Conservation (phyloP, 2,329 filamentous ascomycete genomes). For the Capronia epimyces region DNA sequence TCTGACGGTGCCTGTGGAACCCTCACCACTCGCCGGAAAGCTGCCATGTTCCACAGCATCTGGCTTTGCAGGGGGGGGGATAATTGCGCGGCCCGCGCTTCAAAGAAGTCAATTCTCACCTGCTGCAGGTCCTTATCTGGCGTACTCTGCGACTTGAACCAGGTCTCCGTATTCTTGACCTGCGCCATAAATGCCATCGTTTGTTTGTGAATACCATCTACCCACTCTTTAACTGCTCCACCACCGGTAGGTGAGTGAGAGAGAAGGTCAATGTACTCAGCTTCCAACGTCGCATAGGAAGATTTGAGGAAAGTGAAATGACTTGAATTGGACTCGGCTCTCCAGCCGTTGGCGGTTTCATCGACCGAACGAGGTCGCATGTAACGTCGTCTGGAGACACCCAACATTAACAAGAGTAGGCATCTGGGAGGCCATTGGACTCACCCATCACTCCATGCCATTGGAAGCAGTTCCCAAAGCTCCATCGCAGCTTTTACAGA, state of each 20-base stretch:
- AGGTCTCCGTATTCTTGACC: slow-evolving; percentile 11
- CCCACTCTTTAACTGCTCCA: slow-evolving; percentile 11
- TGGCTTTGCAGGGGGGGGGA: slow-evolving; percentile 34
- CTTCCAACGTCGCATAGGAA: slow-evolving; percentile 15
- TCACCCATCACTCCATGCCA: slow-evolving; percentile 20
- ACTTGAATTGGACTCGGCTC: neutral
- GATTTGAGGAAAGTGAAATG: slow-evolving; percentile 21
- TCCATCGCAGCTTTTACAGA: neutral
- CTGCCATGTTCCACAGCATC: slow-evolving; percentile 36
- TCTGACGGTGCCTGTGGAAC: slow-evolving; percentile 32
- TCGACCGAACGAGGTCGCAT: slow-evolving; percentile 9
- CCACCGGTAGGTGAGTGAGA: neutral
- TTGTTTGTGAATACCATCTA: slow-evolving; percentile 6
- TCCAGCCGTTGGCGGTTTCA: slow-evolving; percentile 10
- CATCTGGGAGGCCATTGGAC: neutral
- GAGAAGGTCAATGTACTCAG: slow-evolving; percentile 9
- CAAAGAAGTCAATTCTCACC: slow-evolving; percentile 28
- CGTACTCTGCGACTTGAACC: slow-evolving; percentile 6
- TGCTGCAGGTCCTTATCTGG: slow-evolving; percentile 1
- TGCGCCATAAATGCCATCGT: slow-evolving; percentile 19
- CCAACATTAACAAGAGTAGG: neutral
- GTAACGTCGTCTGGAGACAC: slow-evolving; percentile 10
- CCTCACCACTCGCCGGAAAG: slow-evolving; percentile 37
- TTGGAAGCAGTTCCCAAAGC: slow-evolving; percentile 20
- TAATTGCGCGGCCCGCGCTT: slow-evolving; percentile 35